Base-by-base conservation (phyloP, 2,329 filamentous ascomycete genomes). In the Camptophora hylomeconis region DNA sequence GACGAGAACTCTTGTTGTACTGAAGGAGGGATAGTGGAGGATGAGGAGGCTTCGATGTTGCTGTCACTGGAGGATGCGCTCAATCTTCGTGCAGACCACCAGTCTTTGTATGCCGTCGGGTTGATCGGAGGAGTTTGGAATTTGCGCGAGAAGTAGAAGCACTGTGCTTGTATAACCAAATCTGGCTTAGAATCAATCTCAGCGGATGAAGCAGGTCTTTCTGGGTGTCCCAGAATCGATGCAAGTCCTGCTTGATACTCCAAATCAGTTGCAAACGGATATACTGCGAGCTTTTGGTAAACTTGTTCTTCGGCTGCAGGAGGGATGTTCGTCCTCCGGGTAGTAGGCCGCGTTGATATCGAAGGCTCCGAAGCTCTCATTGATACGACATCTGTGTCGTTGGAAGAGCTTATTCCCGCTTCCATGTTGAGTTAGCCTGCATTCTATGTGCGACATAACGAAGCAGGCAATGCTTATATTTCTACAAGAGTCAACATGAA, bases 101-200 rank as follows among this genome's bases (percentile, higher is more conserved):
- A 84, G 17, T 58, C 50, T 47, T 75, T 75, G 57, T 86, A 89
- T 28, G 57, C 56, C 30, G 69, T 56, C 41, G 78, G 80, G 48
- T 81, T 69, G 37, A 87, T 66, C 11, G 63, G 42, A 4, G 39
- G 30, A 10, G 57, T 26, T 2, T 52, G 52, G 30, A 52, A 41
- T 44, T 58, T 60, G 21, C 57, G 58, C 25, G 59, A 54, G 36
- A 56, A 60, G 34, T 61, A 64, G 41, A 63, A 64, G 38, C 58
- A 62, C 46, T 60, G 57, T 9, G 60, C 60, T 38, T 57, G 54
- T 9, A 60, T 32, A 9, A 61, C 53, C 15, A 63, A 47, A 31
- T 57, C 56, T 28, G 58, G 50, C 12, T 52, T 48, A 14, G 51
- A 46, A 18, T 38, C 41, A 16, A 60, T 44, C 38, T 61, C 57